phyloP scores from a whole-genome alignment of 2,329 filamentous ascomycete genomes.

The Rugonectria rugulosa region DNA sequence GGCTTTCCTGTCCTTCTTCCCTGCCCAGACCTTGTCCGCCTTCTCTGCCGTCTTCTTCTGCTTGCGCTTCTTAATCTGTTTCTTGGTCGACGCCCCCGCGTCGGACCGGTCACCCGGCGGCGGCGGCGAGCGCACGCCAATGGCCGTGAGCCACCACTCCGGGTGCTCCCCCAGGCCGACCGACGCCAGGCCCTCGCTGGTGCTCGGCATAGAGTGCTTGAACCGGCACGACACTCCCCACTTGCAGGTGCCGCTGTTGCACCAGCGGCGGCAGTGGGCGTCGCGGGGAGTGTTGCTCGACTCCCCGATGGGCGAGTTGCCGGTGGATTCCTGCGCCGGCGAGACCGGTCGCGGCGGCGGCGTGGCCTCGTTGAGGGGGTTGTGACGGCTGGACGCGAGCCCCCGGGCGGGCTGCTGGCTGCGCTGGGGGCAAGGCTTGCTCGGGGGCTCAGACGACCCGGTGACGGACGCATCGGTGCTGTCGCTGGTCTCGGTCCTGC shows the following conservation, averaged over 20 bases:
- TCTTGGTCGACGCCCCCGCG: not conserved
- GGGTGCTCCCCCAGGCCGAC: conserved; percentile 54
- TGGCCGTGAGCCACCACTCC: conserved; percentile 49
- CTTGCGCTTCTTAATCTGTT: conserved; percentile 18
- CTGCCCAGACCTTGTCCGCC: not conserved
- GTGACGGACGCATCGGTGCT: conserved; percentile 7
- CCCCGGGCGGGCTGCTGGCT: conserved; percentile 12
- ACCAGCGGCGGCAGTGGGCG: conserved; percentile 54
- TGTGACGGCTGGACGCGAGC: conserved; percentile 28
- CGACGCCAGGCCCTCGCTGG: conserved; percentile 47
- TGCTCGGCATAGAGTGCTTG: conserved; percentile 57
- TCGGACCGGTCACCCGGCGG: conserved; percentile 7
- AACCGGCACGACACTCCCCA: conserved; percentile 54
- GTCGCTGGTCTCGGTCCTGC: not conserved
- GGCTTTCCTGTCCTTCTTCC: not conserved
- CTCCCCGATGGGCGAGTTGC: conserved; percentile 3
- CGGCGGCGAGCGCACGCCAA: conserved; percentile 29
- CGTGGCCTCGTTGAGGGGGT: conserved; percentile 17
- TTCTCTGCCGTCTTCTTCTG: conserved; percentile 11
- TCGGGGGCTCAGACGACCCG: not conserved
- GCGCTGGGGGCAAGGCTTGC: conserved; percentile 1
- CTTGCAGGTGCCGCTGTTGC: conserved; percentile 55
- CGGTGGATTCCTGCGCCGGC: not conserved
- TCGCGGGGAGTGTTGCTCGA: not conserved
- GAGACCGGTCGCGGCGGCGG: not conserved